Evolutionary conservation across 2,329 filamentous ascomycete genomes (phyloP), one percentile per base, ranked within the genome.

Genomic region (Coniochaeta pulveracea): DNA sequence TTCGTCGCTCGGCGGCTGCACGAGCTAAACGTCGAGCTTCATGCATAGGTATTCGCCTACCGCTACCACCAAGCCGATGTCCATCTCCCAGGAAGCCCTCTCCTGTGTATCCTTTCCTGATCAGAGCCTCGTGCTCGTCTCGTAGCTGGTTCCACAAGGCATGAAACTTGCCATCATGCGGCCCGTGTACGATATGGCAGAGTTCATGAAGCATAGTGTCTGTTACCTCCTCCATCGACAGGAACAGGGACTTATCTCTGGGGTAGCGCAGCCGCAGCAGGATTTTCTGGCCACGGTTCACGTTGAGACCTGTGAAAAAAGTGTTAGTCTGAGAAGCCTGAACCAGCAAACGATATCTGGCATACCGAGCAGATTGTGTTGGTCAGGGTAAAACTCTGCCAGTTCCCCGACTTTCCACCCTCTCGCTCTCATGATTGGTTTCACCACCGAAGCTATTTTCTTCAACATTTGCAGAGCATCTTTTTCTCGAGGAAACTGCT

Each of bases 181-280:
- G 83, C 0, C 85, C 85, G 54, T 80, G 76, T 9, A 85, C 72
- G 43, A 82, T 94, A 49, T 96, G 89, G n/a, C 76, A 79, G 3
- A 96, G 72, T 63, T 96, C 89, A 52, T 96, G 89, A 14, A 96
- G 73, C 76, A 96, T 82, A 0, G 89, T 96, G 54, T 95, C 86
- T 26, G 85, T 67, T 6, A 94, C 69, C 42, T 82, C 65, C 49
- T 95, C 85, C 37, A 88, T 60, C 1, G 82, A 78, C 14, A 94
- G 56, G 48, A 96, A 96, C 45, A 85, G 77, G 24, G 64, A 74
- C 8, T 72, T 67, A 51, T 93, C 84, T 45, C 72, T 66, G 5
- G 82, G 64, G 54, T 91, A 80, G 36, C 89, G 78, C 37, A 96
- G 62, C 26, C 89, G 76, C 15, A 96, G 64, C 42, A 84, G 81